phyloP scores from a whole-genome alignment of 495 filamentous ascomycete species.

The Aspergillus ostianus region DNA sequence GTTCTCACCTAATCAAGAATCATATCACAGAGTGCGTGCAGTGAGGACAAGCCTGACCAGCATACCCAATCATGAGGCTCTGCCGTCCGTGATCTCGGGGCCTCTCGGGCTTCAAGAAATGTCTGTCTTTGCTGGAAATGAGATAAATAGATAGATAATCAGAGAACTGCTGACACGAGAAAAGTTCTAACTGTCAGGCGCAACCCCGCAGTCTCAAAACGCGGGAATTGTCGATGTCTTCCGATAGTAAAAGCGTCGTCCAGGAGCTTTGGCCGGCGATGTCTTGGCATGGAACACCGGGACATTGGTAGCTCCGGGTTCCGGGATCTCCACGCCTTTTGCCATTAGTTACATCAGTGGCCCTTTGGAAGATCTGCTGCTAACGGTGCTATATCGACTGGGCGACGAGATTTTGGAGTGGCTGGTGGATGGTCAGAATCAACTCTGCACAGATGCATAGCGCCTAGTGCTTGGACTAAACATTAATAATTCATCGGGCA shows the following conservation, averaged over 20 bases:
- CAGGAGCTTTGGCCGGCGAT: slow-evolving; percentile 30
- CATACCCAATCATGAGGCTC: slow-evolving; percentile 19
- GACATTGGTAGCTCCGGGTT: slow-evolving; percentile 14
- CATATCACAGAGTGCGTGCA: slow-evolving; percentile 16
- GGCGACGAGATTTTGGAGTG: too few relatives aligned
- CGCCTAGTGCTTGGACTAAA: too few relatives aligned
- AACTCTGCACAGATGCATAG: too few relatives aligned
- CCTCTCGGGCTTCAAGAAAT: not conserved
- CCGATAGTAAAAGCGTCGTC: slow-evolving; percentile 4
- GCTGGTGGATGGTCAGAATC: too few relatives aligned
- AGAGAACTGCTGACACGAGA: not conserved
- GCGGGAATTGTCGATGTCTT: slow-evolving; percentile 3
- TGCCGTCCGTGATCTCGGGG: slow-evolving; percentile 4
- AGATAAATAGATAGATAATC: not conserved
- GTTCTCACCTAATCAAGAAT: slow-evolving; percentile 20
- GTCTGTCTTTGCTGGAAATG: not conserved
- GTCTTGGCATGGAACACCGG: slow-evolving; percentile 28
- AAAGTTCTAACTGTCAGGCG: not conserved
- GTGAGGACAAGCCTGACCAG: slow-evolving; percentile 9
- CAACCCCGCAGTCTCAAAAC: slow-evolving; percentile 3
- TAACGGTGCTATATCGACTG: too few relatives aligned
- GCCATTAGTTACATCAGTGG: slow-evolving; percentile 10
- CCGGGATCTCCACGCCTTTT: not conserved
- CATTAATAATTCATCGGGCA: too few relatives aligned
- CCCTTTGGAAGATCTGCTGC: too few relatives aligned